These are phyloP conservation scores for Marchantia paleacea DNA, from an alignment of 225 moss, liverwort and hornwort species.

Conservation along the genomic window DNA sequence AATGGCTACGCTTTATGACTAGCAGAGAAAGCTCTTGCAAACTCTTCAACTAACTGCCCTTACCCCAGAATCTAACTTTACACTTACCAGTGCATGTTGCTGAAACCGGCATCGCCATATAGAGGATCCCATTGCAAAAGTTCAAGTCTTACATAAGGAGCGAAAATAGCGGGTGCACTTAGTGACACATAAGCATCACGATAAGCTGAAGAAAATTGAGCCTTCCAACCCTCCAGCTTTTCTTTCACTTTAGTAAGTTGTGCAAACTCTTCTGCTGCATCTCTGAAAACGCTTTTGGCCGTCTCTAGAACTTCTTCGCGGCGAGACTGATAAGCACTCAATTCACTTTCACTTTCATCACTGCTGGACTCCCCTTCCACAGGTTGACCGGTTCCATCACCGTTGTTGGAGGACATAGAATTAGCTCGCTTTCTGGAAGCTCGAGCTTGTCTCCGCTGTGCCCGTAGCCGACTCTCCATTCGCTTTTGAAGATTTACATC, in stretches of 20 bases:
- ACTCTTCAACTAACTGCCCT: not conserved
- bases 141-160: conserved; percentile 88
- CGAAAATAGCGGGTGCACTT: conserved; percentile 87
- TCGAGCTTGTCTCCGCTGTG: conserved; percentile 61
- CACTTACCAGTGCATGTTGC: conserved; percentile 79
- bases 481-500: conserved; percentile 92
- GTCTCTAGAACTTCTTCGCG: conserved; percentile 78
- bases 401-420: conserved; percentile 43
- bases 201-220: conserved; percentile 64
- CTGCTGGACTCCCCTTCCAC: conserved; percentile 96
- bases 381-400: conserved; percentile 54
- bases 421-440: conserved; percentile 47
- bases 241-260: conserved; percentile 82
- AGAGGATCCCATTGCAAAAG: conserved; percentile 97
- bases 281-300: conserved; percentile 78
- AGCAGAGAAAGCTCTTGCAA: not conserved
- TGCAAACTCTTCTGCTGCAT: conserved; percentile 85
- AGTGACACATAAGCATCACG: conserved; percentile 88
- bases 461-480: conserved; percentile 80
- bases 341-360: conserved; percentile 96
- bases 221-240: conserved; percentile 81
- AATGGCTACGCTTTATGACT: not conserved
- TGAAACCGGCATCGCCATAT: conserved; percentile 74
- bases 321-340: conserved; percentile 74
- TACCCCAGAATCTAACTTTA: not conserved